Percentiles rank a stretch among this genome's conserved stretches.
phyloP scores from a whole-genome alignment of 2,329 filamentous ascomycete genomes.

The Lomentospora prolificans region DNA sequence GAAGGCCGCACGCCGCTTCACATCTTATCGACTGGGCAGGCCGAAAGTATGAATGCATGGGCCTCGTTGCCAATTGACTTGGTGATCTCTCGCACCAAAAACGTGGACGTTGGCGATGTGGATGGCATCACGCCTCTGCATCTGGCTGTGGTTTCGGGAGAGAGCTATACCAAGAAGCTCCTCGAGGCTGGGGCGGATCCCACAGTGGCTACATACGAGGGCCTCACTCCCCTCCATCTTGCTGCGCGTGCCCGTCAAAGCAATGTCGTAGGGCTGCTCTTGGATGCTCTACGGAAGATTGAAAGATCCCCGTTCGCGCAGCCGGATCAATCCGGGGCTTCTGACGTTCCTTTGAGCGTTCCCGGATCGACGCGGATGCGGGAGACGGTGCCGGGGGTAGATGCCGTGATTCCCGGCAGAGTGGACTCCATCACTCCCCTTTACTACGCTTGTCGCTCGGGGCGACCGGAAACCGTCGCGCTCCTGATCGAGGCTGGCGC shows the following conservation, averaged over 20 bases:
- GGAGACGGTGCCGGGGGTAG: not conserved
- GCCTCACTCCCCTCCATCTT: conserved; percentile 29
- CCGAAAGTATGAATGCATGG: not conserved
- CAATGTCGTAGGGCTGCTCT: conserved; percentile 23
- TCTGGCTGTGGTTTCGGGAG: conserved; percentile 14
- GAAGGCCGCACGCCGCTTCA: conserved; percentile 16
- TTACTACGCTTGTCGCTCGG: conserved; percentile 17
- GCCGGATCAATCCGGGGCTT: too few species aligned
- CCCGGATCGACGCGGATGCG: too few species aligned
- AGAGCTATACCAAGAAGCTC: conserved; percentile 16
- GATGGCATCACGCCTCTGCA: conserved; percentile 18
- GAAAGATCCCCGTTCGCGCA: too few species aligned
- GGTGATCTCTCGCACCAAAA: conserved; percentile 12
- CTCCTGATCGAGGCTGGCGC: conserved; percentile 19
- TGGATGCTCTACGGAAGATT: conserved; percentile 12
- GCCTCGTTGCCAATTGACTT: conserved; percentile 10
- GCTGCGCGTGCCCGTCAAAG: conserved; percentile 22
- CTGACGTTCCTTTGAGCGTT: too few species aligned
- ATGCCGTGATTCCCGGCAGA: not conserved
- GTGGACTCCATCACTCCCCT: conserved; percentile 12
- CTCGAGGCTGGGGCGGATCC: conserved; percentile 27
- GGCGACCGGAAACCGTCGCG: conserved; percentile 16
- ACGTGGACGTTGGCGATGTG: conserved; percentile 7
- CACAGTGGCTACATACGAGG: conserved; percentile 19
- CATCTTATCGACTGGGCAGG: conserved; percentile 12